Base-by-base conservation (phyloP, 139 green algal genomes). In the Diplosphaera chodatii region DNA sequence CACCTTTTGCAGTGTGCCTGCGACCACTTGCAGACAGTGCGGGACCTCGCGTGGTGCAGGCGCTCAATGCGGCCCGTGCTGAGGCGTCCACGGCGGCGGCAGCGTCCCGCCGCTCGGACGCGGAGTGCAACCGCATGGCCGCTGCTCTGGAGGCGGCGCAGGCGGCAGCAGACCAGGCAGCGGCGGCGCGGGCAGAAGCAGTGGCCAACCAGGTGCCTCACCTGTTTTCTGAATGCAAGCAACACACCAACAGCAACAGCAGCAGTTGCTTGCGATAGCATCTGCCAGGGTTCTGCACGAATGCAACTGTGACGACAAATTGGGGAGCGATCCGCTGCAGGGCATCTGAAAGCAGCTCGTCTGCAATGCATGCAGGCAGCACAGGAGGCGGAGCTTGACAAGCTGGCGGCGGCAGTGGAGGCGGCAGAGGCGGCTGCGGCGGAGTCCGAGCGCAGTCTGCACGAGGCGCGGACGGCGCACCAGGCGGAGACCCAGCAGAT, bases 391-490 rank as follows among this genome's bases (percentile, higher is more conserved):
- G 59, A 65, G 25, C 59, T 33, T 18, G 23, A 33, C n/a, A 66
- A 76, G 31, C 41, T 71, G 13, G 71, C 23, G 33, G 71, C 40
- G 6, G 64, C 32, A 5, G 23, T 40, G 31, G 64, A 40, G 16
- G 64, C 31, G 30, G 64, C 31, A 31, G 30, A 40, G 20, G 64
- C 29, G 55, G 32, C 5, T 5, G 4, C 31, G n/a, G 64, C 29
- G 3, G 64, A 32, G 16, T 30, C 30, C 13, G 64, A 22, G 8
- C 16, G 64, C 13, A 5, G 59, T 4, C 64, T 68, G 31, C 64
- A 55, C 31, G 23, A 18, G 30, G 25, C 63, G 32, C 48, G 22
- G 25, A n/a, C 68, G 21, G 30, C 64, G 32, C 27, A 56, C 10
- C 55, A 29, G 16, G 62, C 62, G 8, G 13, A 37, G 28, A 2